Evolutionary conservation across 2,329 filamentous ascomycete species (phyloP).

Genomic region (Cladophialophora exuberans): DNA sequence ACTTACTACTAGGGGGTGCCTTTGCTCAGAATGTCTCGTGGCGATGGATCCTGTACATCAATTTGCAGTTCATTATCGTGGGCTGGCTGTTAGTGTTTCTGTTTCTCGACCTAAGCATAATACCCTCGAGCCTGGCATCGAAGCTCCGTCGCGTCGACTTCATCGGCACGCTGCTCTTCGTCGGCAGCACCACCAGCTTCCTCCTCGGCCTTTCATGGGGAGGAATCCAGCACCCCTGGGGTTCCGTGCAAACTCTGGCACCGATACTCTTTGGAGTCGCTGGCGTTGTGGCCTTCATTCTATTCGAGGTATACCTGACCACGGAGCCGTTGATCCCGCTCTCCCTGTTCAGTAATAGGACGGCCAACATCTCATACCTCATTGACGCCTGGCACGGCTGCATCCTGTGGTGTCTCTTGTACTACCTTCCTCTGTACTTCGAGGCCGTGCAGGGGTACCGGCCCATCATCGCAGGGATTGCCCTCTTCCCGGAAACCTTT

Average conservation of each 20-base stretch:
- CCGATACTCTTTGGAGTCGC: background rate
- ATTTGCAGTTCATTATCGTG: slow-evolving; percentile 14
- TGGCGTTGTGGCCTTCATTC: background rate
- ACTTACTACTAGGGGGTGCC: too few species aligned
- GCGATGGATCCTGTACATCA: slow-evolving; percentile 28
- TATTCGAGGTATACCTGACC: background rate
- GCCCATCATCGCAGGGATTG: background rate
- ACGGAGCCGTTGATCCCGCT: background rate
- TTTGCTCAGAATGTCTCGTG: slow-evolving; percentile 7
- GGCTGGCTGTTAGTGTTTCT: background rate
- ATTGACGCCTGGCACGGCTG: background rate
- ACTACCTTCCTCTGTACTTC: background rate
- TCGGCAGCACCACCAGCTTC: background rate
- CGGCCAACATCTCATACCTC: background rate
- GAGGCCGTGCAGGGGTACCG: background rate
- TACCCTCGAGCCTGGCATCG: background rate
- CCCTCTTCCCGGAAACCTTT: background rate
- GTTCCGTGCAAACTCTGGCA: background rate
- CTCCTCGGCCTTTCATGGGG: background rate
- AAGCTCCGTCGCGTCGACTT: background rate
- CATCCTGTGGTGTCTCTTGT: background rate
- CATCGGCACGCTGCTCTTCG: background rate
- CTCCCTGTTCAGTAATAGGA: background rate
- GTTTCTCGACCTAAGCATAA: background rate
- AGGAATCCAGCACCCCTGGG: background rate